These are phyloP conservation scores for Stipa capillata DNA, from an alignment of 176 grass and related monocot genomes.

Conservation along the genomic window DNA sequence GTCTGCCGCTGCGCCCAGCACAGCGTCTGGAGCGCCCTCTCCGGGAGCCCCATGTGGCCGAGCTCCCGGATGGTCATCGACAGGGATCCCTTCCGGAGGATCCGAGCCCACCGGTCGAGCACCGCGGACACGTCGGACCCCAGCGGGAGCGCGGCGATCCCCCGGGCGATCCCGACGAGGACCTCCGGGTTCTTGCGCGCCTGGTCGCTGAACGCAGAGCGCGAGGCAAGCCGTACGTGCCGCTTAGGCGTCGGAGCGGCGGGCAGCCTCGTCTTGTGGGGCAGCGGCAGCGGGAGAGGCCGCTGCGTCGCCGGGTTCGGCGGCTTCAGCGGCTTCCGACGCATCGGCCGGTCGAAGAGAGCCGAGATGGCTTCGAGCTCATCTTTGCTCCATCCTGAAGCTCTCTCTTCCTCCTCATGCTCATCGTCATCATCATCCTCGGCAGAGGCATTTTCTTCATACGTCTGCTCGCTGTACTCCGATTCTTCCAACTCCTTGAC, in stretches of 20 bases:
- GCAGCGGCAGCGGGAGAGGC: conserved; percentile 36
- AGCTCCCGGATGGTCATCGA: conserved; percentile 83
- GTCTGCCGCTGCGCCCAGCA: conserved; percentile 68
- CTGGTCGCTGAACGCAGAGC: conserved; percentile 40
- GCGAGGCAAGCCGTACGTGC: conserved; percentile 35
- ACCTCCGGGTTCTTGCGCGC: conserved; percentile 61
- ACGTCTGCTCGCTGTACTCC: not conserved
- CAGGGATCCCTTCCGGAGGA: conserved; percentile 76
- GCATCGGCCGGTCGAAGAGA: conserved; percentile 70
- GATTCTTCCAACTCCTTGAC: not conserved
- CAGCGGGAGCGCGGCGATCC: conserved; percentile 36
- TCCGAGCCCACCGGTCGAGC: conserved; percentile 50
- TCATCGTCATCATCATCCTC: not conserved
- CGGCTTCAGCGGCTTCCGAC: conserved; percentile 17
- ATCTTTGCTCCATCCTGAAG: conserved; percentile 42
- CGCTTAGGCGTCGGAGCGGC: conserved; percentile 39
- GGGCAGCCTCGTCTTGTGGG: conserved; percentile 37
- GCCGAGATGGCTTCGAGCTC: conserved; percentile 75
- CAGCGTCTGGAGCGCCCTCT: conserved; percentile 60
- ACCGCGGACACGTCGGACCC: conserved; percentile 37
- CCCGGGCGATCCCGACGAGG: conserved; percentile 58
- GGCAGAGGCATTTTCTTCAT: not conserved
- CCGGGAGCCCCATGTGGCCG: conserved; percentile 66
- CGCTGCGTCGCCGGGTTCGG: conserved; percentile 30
- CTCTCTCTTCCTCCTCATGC: not conserved